phyloP scores from a whole-genome alignment of 1,284 basidiomycete genomes.

The Xerocomus nothofagi region DNA sequence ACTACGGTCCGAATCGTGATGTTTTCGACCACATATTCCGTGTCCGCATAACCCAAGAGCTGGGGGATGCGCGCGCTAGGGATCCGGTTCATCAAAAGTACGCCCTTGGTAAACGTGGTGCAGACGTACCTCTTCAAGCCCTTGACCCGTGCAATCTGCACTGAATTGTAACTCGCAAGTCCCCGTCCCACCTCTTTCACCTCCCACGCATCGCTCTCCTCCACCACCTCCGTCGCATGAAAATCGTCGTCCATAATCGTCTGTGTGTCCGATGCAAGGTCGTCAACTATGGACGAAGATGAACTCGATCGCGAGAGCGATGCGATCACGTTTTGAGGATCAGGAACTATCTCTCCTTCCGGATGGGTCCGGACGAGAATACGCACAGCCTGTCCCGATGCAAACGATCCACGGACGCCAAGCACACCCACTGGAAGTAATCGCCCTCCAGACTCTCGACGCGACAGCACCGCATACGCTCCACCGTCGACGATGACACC shows the following conservation, averaged over 20 bases:
- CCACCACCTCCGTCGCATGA: conserved; percentile 27
- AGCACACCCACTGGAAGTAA: conserved; percentile 90
- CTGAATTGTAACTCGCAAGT: conserved; percentile 93
- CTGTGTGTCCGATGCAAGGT: conserved; percentile 27
- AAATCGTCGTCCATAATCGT: conserved; percentile 33
- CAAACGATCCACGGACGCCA: conserved; percentile 86
- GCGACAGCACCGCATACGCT: conserved; percentile 82
- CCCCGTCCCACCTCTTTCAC: conserved; percentile 91
- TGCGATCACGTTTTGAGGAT: conserved; percentile 34
- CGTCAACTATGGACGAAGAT: conserved; percentile 37
- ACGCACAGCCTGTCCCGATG: conserved; percentile 90
- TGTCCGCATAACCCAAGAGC: conserved; percentile 90
- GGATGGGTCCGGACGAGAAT: conserved; percentile 62
- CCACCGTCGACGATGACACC: conserved; percentile 88
- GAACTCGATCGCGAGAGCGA: conserved; percentile 40
- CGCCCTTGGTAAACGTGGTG: rapidly evolving
- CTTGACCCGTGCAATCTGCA: conserved; percentile 87
- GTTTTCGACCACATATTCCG: conserved; percentile 95
- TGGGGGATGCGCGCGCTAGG: conserved; percentile 78
- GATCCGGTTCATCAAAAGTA: neutral
- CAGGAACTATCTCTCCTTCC: conserved; percentile 21
- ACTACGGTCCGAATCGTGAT: conserved; percentile 64
- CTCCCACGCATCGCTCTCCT: conserved; percentile 62
- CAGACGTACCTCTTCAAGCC: conserved; percentile 80
- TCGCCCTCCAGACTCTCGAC: conserved; percentile 85